These are phyloP conservation scores for Metarhizium humberi DNA, from an alignment of 2,329 filamentous ascomycete genomes.

Conservation along the genomic window DNA sequence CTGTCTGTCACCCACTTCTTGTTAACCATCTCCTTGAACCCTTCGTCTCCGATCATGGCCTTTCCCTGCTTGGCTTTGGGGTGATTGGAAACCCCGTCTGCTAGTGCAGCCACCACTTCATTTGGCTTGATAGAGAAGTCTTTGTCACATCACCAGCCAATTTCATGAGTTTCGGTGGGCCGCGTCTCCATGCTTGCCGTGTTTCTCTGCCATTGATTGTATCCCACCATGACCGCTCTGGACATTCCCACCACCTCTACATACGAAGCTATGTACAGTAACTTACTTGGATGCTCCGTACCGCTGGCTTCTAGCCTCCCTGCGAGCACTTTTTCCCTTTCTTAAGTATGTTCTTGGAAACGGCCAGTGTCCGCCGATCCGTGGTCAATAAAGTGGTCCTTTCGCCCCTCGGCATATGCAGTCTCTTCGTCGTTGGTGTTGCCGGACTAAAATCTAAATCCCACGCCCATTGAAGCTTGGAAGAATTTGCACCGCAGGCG, in stretches of 20 bases:
- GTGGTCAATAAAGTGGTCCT: background rate
- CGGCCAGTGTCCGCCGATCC: background rate
- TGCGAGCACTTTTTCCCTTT: too few species aligned
- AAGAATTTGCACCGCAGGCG: background rate
- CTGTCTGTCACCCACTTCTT: background rate
- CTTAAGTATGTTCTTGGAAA: background rate
- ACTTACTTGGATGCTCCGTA: too few species aligned
- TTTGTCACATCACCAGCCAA: constrained; percentile 16
- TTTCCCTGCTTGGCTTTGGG: too few species aligned
- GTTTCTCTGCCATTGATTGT: too few species aligned
- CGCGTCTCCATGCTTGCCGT: constrained; percentile 7
- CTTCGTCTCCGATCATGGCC: constrained; percentile 1
- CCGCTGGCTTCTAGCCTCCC: too few species aligned
- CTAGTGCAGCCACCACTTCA: too few species aligned
- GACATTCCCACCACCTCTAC: too few species aligned
- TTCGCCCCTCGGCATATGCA: constrained; percentile 31
- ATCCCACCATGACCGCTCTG: too few species aligned
- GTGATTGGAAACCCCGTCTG: too few species aligned
- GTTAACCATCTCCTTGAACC: background rate
- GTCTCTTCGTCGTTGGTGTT: constrained; percentile 11
- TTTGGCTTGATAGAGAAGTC: too few species aligned
- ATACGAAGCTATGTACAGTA: too few species aligned
- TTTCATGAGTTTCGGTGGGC: background rate
- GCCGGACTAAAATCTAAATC: constrained; percentile 2
- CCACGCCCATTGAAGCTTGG: background rate